Evolutionary conservation across 306 rosid species (phyloP).

Genomic region (Elaeagnus macrophylla): DNA sequence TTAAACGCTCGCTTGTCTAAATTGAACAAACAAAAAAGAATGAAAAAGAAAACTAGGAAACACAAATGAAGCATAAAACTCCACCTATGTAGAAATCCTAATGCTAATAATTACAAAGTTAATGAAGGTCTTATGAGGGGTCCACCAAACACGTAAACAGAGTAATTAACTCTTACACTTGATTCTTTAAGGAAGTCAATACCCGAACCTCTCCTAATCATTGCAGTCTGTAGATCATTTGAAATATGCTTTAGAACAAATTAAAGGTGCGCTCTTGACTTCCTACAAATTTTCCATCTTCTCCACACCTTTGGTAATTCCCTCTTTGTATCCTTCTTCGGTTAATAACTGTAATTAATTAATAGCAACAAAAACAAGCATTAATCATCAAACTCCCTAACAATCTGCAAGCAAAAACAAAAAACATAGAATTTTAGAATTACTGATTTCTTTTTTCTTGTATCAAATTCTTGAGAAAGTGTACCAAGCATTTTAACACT

Average conservation of each 20-base stretch:
- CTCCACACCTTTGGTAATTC: conserved; percentile 19
- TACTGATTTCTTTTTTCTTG: no score
- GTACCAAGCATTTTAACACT: no score
- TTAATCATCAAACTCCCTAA: no score
- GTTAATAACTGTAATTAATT: conserved; percentile 2
- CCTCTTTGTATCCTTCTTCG: conserved; percentile 17
- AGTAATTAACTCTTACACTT: conserved; percentile 20
- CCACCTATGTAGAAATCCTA: conserved; percentile 26
- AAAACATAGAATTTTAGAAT: neutral
- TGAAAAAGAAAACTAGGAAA: conserved; percentile 17
- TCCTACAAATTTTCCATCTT: conserved; percentile 35
- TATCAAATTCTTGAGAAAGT: no score
- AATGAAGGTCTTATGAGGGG: conserved; percentile 16
- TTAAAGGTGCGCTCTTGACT: conserved; percentile 99
- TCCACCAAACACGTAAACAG: neutral
- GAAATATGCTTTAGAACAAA: conserved; percentile 22
- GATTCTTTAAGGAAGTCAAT: conserved; percentile 67
- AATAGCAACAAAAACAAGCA: no score
- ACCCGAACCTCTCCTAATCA: conserved; percentile 94
- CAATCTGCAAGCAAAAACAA: no score
- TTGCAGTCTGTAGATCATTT: conserved; percentile 15
- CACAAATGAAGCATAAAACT: conserved; percentile 13
- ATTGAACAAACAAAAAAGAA: conserved; percentile 20
- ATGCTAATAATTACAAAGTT: conserved; percentile 13
- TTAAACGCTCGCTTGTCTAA: neutral